phyloP scores from a whole-genome alignment of 1,284 basidiomycete species.

The Rhodofomes roseus region DNA sequence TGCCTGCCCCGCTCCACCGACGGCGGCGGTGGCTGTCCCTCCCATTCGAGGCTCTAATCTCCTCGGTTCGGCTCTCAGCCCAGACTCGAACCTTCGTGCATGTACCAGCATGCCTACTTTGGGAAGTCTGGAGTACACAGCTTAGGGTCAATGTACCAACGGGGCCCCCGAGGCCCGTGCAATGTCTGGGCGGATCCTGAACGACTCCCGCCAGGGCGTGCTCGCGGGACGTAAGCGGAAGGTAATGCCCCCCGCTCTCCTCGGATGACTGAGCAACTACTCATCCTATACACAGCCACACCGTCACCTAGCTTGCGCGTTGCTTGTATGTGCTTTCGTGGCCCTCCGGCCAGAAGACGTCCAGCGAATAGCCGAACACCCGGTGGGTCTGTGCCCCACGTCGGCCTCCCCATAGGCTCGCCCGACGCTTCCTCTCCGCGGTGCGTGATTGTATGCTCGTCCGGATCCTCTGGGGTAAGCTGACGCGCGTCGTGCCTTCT shows the following conservation, averaged over 20 bases:
- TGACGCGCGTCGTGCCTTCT: neutral
- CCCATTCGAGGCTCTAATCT: neutral
- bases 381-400: neutral
- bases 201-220: neutral
- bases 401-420: neutral
- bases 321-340: neutral
- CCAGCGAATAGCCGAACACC: neutral
- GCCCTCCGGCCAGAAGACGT: neutral
- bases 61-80: neutral
- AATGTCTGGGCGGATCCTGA: neutral
- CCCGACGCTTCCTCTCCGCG: neutral
- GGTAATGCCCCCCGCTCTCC: neutral
- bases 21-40: neutral
- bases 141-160: neutral
- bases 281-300: neutral
- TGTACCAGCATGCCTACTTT: neutral
- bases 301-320: neutral
- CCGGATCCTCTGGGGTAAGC: neutral
- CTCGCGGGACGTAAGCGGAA: neutral
- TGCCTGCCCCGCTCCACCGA: neutral
- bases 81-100: neutral
- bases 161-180: neutral
- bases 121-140: neutral
- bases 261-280: neutral
- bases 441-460: neutral